Conservation (phyloP, 176 grass and related monocot genomes). For the Chloris gayana region DNA sequence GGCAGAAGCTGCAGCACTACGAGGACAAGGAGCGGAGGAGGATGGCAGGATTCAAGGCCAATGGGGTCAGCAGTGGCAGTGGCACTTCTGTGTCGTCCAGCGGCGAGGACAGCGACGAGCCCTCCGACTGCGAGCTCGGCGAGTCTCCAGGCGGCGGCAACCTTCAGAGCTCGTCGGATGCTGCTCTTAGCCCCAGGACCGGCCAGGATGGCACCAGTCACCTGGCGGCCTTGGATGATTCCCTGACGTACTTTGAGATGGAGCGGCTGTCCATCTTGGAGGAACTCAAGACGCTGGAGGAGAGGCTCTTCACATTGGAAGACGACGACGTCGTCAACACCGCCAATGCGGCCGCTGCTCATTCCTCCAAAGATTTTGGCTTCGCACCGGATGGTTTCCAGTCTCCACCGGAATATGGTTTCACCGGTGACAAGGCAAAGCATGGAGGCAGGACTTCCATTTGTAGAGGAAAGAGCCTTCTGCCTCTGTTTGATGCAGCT, state of each 20-base stretch:
- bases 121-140: slow-evolving; percentile 46
- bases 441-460: slow-evolving; percentile 39
- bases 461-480: slow-evolving; percentile 73
- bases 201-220: slow-evolving; percentile 45
- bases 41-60: slow-evolving; percentile 40
- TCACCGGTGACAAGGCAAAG: slow-evolving; percentile 37
- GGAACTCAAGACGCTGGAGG: slow-evolving; percentile 85
- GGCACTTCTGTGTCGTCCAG: slow-evolving; percentile 68
- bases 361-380: slow-evolving; percentile 36
- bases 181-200: slow-evolving; percentile 3
- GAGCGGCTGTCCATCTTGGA: slow-evolving; percentile 94
- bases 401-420: slow-evolving; percentile 18
- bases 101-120: slow-evolving; percentile 58
- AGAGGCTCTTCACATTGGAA: slow-evolving; percentile 80
- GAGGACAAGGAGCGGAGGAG: slow-evolving; percentile 65
- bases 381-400: slow-evolving; percentile 29
- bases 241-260: slow-evolving; percentile 86
- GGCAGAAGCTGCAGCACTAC: slow-evolving; percentile 61
- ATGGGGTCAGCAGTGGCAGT: slow-evolving; percentile 39
- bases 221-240: slow-evolving; percentile 66
- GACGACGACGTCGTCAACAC: slow-evolving; percentile 52
- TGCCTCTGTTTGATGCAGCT: slow-evolving; percentile 78
- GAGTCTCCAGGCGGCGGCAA: slow-evolving; percentile 53
- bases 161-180: slow-evolving; percentile 35
- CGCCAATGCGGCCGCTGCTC: slow-evolving; percentile 33